Evolutionary conservation across 1,284 basidiomycete species (phyloP), one percentile per base, ranked within the genome.

Genomic region (Rhodofomes roseus): DNA sequence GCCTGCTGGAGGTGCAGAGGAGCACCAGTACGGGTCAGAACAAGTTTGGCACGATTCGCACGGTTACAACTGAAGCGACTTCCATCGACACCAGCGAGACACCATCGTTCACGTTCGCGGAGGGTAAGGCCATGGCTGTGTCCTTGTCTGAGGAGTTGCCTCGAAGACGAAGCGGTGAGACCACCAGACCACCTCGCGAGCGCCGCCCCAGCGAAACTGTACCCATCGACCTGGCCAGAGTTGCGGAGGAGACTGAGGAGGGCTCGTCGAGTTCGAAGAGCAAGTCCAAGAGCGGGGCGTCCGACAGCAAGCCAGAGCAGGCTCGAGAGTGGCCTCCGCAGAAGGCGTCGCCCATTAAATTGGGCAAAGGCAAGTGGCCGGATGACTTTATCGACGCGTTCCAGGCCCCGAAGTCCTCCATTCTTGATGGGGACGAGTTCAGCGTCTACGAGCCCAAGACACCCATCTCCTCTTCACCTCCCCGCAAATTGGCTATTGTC

Each of bases 341-440:
- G 20, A 63, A 63, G 56, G 41, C 57, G 44, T 63, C 40, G 41
- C 46, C 76, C 22, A 77, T 90, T 64, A 80, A 85, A 60, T 81
- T 90, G 53, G 84, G 85, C 43, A 89, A 92, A 71, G 89, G 87
- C 59, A 90, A 89, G 71, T 91, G 89, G 88, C 89, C 90, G 1
- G 89, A 92, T 69, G 90, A 92, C 71, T 90, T 90, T 68, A 70
- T 90, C 59, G 83, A 84, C 66, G 83, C 76, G 23, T 82, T 87
- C 65, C 77, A 77, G 60, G 61, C 70, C 14, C 70, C 73, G 51
- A 62, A 65, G 55, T 60, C 62, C n/a, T 59, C 70, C 25, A 18
- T 64, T 53, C 59, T 66, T 46, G 69, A 70, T 44, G 68, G 68
- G 27, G 65, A 66, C 23, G 59, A 61, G 41, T 50, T 62, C 44